Evolutionary conservation across 2,329 filamentous ascomycete genomes (phyloP).

Genomic region (Fusarium annulatum): DNA sequence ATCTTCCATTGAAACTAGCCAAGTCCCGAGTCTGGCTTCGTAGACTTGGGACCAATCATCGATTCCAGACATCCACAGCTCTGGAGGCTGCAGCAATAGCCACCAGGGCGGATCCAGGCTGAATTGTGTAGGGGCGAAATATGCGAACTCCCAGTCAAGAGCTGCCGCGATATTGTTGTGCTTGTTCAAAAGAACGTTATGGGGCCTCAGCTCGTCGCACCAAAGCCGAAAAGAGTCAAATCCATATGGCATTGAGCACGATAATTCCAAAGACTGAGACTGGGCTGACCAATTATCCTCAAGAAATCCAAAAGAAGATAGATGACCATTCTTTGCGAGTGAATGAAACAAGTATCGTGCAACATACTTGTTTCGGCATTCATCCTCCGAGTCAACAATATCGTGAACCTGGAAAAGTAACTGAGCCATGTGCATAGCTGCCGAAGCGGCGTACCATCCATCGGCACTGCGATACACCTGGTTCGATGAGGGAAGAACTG

Average conservation of each 20-base stretch:
- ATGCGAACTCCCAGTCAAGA: neutral
- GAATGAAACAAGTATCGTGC: conserved; percentile 55
- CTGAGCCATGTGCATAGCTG: conserved; percentile 55
- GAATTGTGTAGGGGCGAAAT: neutral
- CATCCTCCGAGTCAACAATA: conserved; percentile 49
- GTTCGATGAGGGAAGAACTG: neutral
- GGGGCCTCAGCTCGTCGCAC: conserved; percentile 48
- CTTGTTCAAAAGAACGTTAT: neutral
- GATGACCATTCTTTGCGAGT: conserved; percentile 43
- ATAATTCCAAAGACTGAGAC: neutral
- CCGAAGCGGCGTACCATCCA: conserved; percentile 53
- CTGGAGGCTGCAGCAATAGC: neutral
- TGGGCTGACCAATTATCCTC: conserved; percentile 48
- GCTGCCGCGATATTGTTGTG: neutral
- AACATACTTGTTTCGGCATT: conserved; percentile 57
- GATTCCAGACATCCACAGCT: neutral
- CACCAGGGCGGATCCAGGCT: neutral
- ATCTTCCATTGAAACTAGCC: neutral
- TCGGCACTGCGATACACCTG: conserved; percentile 45
- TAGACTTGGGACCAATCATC: neutral
- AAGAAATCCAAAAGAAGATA: conserved; percentile 45
- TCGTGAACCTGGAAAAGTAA: conserved; percentile 56
- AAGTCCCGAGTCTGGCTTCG: neutral
- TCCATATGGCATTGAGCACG: neutral
- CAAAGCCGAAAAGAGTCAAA: conserved; percentile 42